Evolutionary conservation across 2,329 filamentous ascomycete species (phyloP).

Genomic region (Aspergillus unguis): DNA sequence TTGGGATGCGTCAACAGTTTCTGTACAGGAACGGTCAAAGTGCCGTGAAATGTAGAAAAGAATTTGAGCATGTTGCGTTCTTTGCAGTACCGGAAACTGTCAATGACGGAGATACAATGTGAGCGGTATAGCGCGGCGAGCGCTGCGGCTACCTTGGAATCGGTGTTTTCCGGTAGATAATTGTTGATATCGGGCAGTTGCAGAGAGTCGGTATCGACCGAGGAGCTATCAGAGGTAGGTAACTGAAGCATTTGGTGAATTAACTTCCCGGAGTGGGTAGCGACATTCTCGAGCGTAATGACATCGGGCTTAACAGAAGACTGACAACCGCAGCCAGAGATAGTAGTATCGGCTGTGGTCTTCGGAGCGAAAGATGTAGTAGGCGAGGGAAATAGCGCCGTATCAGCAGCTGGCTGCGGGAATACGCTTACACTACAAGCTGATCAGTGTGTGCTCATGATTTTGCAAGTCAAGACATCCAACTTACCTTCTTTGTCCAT

Average conservation of each 20-base stretch:
- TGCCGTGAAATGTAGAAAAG: constrained; percentile 92
- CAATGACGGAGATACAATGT: constrained; percentile 91
- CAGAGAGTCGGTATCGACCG: constrained; percentile 66
- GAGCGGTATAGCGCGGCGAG: constrained; percentile 85
- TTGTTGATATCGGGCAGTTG: constrained; percentile 79
- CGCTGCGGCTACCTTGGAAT: constrained; percentile 80
- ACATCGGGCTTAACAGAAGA: constrained; percentile 22
- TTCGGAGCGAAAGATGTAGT: constrained; percentile 36
- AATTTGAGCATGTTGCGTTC: constrained; percentile 95
- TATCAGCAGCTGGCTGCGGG: constrained; percentile 35
- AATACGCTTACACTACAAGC: constrained; percentile 26
- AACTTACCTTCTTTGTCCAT: constrained; percentile 30
- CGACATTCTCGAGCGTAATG: constrained; percentile 37
- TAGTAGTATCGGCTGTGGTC: constrained; percentile 23
- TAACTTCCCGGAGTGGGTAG: constrained; percentile 36
- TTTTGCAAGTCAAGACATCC: background rate
- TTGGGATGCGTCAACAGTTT: constrained; percentile 80
- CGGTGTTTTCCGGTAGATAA: constrained; percentile 77
- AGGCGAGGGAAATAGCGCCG: constrained; percentile 40
- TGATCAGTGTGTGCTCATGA: constrained; percentile 13
- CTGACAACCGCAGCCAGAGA: constrained; percentile 30
- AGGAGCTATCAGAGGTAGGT: constrained; percentile 29
- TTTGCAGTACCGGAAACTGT: constrained; percentile 93
- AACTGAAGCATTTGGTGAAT: constrained; percentile 42
- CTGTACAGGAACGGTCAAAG: constrained; percentile 92